Evolutionary conservation across 2,329 filamentous ascomycete genomes (phyloP).

Genomic region (Exophiala mesophila): DNA sequence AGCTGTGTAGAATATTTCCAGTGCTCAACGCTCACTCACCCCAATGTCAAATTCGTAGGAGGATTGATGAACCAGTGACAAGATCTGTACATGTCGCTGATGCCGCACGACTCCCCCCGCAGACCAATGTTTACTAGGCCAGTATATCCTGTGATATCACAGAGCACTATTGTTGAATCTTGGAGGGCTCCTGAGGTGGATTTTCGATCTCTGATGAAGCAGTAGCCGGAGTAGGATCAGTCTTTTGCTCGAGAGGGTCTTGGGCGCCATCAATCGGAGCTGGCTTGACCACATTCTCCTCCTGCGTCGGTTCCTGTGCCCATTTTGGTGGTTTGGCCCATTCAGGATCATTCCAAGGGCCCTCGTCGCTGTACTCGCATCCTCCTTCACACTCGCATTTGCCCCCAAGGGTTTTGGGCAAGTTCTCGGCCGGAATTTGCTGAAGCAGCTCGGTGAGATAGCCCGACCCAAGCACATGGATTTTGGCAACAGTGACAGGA

Average conservation of each 20-base stretch:
- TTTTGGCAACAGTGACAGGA: conserved; percentile 94
- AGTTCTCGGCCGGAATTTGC: conserved; percentile 84
- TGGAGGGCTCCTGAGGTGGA: too few species aligned
- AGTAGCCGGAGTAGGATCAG: conserved; percentile 8
- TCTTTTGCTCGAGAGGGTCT: conserved; percentile 10
- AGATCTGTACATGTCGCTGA: too few species aligned
- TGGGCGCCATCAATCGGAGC: conserved; percentile 18
- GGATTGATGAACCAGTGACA: too few species aligned
- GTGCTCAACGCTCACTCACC: too few species aligned
- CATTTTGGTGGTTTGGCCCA: conserved; percentile 43
- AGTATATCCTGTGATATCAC: too few species aligned
- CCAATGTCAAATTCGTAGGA: too few species aligned
- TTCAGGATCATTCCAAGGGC: conserved; percentile 66
- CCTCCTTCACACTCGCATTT: conserved; percentile 75
- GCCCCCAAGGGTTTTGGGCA: conserved; percentile 82
- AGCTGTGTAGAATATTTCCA: too few species aligned
- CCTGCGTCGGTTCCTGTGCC: conserved; percentile 30
- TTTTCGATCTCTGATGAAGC: conserved; percentile 14
- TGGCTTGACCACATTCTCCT: conserved; percentile 15
- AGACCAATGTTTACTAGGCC: too few species aligned
- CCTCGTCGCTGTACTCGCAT: conserved; percentile 80
- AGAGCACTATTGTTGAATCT: too few species aligned
- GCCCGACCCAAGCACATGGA: conserved; percentile 74
- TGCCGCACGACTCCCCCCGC: too few species aligned
- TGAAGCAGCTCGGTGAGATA: conserved; percentile 80